Evolutionary conservation across 352 stramenopile genomes (phyloP), one percentile per base, ranked within the genome.

Genomic region (Pythium pyrilobum): DNA sequence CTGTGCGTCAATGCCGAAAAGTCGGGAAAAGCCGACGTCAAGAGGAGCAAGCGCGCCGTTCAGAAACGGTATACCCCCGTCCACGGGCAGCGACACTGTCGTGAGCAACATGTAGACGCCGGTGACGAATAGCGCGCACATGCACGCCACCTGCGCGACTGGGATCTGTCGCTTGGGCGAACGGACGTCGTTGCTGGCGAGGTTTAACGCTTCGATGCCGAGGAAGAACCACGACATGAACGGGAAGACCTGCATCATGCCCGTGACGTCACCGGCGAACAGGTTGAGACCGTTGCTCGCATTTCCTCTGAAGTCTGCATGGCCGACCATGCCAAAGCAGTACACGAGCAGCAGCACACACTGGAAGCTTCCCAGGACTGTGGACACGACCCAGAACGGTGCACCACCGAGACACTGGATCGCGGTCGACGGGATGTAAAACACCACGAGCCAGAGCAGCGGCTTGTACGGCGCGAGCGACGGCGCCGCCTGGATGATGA

Each of bases 151-250:
- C 28, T 64, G 56, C 0, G 25, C 56, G 7, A 39, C 39, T 16
- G 56, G 42, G 36, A 64, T 49, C 27, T 29, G n/a, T 4, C 12
- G 32, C 36, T 37, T 48, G 6, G 56, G 56, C 2, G 13, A 5
- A 13, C 13, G 5, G 16, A 58, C 56, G 15, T 64, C 48, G 21
- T 46, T 20, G 25, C 56, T 58, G 10, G 56, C 38, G 18, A 64
- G 41, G 25, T 53, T 53, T n/a, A 64, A 11, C 23, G 32, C 42
- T 21, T 64, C 56, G 28, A 64, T 32, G 23, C 56, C 56, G 13
- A 64, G 3, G 32, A 53, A 64, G 27, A 58, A 43, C 47, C 53
- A 68, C 24, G 52, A 23, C 3, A 24, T 15, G 31, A 57, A 51
- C 20, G 60, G 60, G 28, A 46, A n/a, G 7, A 36, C 10, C 16